These are phyloP conservation scores for Colletotrichum kahawae DNA, from an alignment of 2,329 filamentous ascomycete genomes.

Conservation along the genomic window DNA sequence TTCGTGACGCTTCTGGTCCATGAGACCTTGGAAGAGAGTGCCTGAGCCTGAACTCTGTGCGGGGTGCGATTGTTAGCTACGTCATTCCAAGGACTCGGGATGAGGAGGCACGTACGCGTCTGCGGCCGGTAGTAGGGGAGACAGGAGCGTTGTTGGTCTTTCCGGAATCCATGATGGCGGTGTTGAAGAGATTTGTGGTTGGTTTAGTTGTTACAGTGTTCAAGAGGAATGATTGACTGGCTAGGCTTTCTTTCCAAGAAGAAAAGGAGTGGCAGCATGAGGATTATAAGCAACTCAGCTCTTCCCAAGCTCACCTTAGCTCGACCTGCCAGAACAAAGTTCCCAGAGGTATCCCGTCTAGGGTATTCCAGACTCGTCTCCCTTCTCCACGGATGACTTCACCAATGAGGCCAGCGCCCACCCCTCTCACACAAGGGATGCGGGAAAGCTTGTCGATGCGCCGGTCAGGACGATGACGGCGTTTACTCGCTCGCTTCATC, in stretches of 20 bases:
- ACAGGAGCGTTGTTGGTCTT: constrained; percentile 9
- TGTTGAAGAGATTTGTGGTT: neutral
- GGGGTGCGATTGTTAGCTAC: neutral
- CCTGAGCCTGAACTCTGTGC: constrained; percentile 51
- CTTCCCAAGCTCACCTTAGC: neutral
- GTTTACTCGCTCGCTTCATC: neutral
- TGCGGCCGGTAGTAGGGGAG: constrained; percentile 6
- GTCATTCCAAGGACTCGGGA: neutral
- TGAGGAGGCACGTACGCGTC: constrained; percentile 1
- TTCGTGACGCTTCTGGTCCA: constrained; percentile 53
- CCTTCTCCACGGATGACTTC: constrained; percentile 16
- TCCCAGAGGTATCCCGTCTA: neutral
- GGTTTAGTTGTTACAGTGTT: neutral
- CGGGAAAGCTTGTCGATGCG: constrained; percentile 23
- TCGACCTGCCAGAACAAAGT: neutral
- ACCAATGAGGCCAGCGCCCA: constrained; percentile 21
- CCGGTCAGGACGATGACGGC: constrained; percentile 13
- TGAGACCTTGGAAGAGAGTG: constrained; percentile 56
- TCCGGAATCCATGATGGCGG: constrained; percentile 9
- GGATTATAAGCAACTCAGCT: constrained; percentile 12
- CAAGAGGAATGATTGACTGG: neutral
- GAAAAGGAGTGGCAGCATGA: neutral
- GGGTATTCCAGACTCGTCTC: neutral
- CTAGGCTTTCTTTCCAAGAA: fast-evolving
- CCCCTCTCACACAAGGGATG: constrained; percentile 22